Evolutionary conservation across 73 alveolate species (phyloP), one percentile per base, ranked within the genome.

Genomic region (Effrenium voratum): DNA sequence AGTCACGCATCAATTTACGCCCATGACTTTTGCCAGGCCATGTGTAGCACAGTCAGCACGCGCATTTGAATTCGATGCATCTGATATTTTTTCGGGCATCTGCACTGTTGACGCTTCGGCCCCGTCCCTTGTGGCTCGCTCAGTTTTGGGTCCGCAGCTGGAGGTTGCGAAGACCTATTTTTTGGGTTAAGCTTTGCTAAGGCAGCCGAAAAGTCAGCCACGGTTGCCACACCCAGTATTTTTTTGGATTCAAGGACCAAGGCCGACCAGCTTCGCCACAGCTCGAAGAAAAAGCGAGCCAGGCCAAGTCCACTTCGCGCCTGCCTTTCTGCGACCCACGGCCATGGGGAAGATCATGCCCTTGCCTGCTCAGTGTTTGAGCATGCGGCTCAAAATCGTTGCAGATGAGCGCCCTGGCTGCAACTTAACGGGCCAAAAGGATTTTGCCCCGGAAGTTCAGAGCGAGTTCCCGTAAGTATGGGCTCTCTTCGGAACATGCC

Each of bases 261-360:
- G n/a, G n/a, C n/a, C n/a, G n/a, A n/a, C n/a, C n/a, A n/a, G n/a
- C n/a, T n/a, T n/a, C n/a, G n/a, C n/a, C n/a, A n/a, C n/a, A n/a
- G n/a, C n/a, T n/a, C n/a, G n/a, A n/a, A n/a, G n/a, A n/a, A n/a
- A n/a, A n/a, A n/a, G n/a, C n/a, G n/a, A n/a, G n/a, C n/a, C n/a
- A n/a, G n/a, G n/a, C n/a, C n/a, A n/a, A n/a, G n/a, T n/a, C n/a
- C n/a, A n/a, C n/a, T n/a, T 72, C 38, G 82, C 82, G 38, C 38
- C 49, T 47, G 82, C 32, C 13, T 47, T 36, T 44, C 47, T 63
- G 32, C 47, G 32, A 72, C 32, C 94, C 26, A n/a, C 94, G 30
- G 70, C 70, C 70, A 87, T 87, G 95, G 95, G 84, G 32, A 87
- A 87, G 95, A 87, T 87, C 83, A 87, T 87, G 95, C 95, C 95